Evolutionary conservation across 208 protist species (phyloP).

Genomic region (Spongospora subterranea): DNA sequence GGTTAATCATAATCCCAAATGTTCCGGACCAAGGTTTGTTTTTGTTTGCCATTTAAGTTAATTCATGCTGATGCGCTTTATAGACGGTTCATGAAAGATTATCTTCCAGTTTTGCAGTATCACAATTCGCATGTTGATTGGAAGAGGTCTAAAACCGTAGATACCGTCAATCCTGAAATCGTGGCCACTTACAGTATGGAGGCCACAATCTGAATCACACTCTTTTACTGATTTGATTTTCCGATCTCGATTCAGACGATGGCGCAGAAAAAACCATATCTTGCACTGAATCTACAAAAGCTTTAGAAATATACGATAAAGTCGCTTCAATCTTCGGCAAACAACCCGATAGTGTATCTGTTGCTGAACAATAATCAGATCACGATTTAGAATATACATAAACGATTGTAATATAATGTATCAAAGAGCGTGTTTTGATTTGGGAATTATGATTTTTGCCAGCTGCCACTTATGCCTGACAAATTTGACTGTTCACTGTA

Average conservation of each 20-base stretch:
- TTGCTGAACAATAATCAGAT: no score
- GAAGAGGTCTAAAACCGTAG: slow-evolving; percentile 11
- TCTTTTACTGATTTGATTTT: no score
- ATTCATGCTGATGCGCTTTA: not conserved
- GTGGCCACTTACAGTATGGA: not conserved
- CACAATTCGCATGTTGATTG: slow-evolving; percentile 39
- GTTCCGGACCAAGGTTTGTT: not conserved
- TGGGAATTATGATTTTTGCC: no score
- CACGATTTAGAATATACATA: no score
- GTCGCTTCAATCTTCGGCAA: not conserved
- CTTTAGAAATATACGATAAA: not conserved
- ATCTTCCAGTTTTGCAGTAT: slow-evolving; percentile 27
- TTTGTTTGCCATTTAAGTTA: not conserved
- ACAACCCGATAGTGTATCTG: no score
- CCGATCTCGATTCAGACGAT: not conserved
- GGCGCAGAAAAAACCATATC: not conserved
- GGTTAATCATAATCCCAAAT: not conserved
- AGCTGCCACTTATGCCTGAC: no score
- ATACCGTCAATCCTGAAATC: not conserved
- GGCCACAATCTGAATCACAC: not conserved
- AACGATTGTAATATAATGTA: no score
- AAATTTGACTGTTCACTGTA: no score
- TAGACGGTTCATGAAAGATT: slow-evolving; percentile 38
- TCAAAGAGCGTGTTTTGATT: no score
- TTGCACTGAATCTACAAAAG: not conserved